Evolutionary conservation across 75 land plant genomes (phyloP).

Genomic region (Pinus taeda): DNA sequence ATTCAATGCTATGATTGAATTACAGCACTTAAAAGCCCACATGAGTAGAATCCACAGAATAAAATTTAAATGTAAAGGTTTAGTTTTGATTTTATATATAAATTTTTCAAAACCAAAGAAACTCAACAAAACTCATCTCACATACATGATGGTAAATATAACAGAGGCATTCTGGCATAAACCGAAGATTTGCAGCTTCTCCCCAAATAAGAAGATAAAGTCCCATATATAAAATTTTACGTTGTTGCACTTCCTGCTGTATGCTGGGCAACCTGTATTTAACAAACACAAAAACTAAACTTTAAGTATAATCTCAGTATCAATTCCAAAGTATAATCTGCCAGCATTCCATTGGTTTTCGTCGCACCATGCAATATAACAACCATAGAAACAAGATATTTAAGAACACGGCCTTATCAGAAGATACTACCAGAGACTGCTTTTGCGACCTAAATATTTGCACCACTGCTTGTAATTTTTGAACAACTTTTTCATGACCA

Average conservation of each 20-base stretch:
- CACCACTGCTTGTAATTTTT: slow-evolving; percentile 90
- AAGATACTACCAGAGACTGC: slow-evolving; percentile 51
- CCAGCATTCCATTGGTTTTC: neutral
- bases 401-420: slow-evolving; percentile 20
- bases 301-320: neutral
- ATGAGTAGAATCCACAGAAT: neutral
- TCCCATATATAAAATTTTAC: slow-evolving; percentile 62
- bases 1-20: too few relatives aligned
- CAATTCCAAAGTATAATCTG: neutral
- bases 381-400: slow-evolving; percentile 13
- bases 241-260: slow-evolving; percentile 72
- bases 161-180: slow-evolving; percentile 97
- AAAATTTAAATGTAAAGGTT: neutral
- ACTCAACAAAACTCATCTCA: neutral
- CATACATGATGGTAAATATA: slow-evolving; percentile 97
- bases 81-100: too few relatives aligned
- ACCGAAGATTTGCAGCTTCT: slow-evolving; percentile 91
- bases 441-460: slow-evolving; percentile 69
- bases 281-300: neutral
- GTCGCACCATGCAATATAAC: neutral
- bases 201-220: slow-evolving; percentile 98
- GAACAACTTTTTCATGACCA: slow-evolving; percentile 67
- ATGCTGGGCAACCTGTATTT: slow-evolving; percentile 53
- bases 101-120: too few relatives aligned
- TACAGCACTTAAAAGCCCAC: too few relatives aligned